Percentiles rank a stretch among this genome's conserved stretches.
Conservation (phyloP, 2,329 filamentous ascomycete species). For the Pseudogymnoascus sp. region DNA sequence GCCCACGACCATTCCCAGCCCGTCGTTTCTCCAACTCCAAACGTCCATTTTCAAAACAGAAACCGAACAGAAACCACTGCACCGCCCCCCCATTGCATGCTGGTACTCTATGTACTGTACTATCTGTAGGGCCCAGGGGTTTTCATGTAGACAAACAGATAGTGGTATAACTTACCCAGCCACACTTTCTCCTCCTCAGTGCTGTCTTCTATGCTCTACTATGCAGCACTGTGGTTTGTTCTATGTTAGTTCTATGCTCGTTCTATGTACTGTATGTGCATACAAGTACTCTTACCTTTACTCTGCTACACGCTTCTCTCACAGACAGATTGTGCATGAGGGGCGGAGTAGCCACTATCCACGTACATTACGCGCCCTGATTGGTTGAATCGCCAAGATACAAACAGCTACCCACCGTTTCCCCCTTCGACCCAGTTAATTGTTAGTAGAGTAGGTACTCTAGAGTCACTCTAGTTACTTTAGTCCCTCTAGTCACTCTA, state of each 20-base stretch:
- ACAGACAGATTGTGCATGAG: constrained; percentile 5
- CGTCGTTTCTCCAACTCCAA: neutral
- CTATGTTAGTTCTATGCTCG: too few relatives aligned
- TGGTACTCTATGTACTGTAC: neutral
- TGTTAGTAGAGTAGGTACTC: neutral
- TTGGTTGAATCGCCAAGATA: neutral
- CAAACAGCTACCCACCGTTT: constrained; percentile 5
- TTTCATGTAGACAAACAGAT: neutral
- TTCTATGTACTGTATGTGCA: neutral
- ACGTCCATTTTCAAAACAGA: neutral
- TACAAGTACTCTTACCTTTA: neutral
- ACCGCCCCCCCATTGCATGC: neutral
- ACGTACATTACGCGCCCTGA: neutral
- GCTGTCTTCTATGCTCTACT: neutral
- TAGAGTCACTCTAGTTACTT: neutral
- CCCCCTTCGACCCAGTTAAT: constrained; percentile 8
- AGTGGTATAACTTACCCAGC: too few relatives aligned
- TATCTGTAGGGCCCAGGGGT: neutral
- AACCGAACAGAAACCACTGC: constrained; percentile 6
- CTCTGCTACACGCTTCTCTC: neutral
- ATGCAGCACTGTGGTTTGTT: neutral
- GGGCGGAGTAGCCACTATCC: constrained; percentile 1
- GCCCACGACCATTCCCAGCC: neutral
- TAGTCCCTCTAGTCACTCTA: neutral
- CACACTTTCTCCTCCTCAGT: neutral